Evolutionary conservation across 1,284 basidiomycete genomes (phyloP).

Genomic region (Fomitopsis palustris): DNA sequence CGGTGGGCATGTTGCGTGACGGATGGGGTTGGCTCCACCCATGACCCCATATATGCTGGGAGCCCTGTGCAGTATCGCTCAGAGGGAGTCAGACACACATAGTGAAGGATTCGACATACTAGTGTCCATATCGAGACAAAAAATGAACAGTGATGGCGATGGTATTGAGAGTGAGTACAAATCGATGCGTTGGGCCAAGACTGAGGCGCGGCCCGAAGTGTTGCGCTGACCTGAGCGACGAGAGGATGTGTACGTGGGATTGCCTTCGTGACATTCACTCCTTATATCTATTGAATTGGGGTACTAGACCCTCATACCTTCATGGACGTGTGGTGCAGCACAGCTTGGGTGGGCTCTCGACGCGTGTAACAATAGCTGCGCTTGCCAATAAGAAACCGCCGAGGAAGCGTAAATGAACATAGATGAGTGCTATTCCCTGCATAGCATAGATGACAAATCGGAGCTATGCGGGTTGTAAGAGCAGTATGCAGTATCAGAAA

Average conservation of each 20-base stretch:
- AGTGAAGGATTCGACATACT: no score
- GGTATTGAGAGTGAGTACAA: no score
- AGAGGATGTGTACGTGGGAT: no score
- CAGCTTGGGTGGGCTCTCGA: neutral
- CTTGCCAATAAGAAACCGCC: neutral
- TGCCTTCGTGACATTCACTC: neutral
- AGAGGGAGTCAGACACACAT: neutral
- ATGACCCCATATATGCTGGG: neutral
- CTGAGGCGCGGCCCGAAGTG: no score
- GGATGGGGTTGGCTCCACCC: neutral
- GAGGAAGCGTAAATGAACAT: neutral
- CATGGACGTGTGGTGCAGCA: neutral
- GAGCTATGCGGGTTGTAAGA: no score
- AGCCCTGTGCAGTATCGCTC: neutral
- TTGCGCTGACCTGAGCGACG: no score
- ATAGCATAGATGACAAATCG: neutral
- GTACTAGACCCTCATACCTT: neutral
- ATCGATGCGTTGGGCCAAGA: no score
- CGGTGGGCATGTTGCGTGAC: neutral
- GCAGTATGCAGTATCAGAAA: no score
- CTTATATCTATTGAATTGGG: neutral
- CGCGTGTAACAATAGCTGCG: neutral
- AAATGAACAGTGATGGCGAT: no score
- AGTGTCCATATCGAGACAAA: no score
- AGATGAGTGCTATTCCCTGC: neutral